phyloP scores from a whole-genome alignment of 306 rosid species.

The Prunus davidiana region DNA sequence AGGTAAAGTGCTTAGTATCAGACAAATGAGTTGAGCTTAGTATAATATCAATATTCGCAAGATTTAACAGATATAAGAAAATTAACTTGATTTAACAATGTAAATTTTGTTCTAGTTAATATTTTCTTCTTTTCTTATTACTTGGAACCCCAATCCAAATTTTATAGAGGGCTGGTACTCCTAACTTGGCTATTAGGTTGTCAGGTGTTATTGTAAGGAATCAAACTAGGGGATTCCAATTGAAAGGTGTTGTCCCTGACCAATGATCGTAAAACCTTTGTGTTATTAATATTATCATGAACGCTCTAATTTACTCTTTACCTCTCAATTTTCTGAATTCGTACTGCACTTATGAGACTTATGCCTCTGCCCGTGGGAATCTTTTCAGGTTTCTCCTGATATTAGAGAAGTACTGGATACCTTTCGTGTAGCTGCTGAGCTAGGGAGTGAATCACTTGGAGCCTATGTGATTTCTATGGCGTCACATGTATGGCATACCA shows the following conservation, averaged over 20 bases:
- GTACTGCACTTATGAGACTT: not conserved
- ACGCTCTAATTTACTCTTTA: not conserved
- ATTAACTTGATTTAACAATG: too few species aligned
- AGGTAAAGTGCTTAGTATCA: constrained; percentile 41
- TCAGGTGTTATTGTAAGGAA: too few species aligned
- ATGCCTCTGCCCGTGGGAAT: constrained; percentile 1
- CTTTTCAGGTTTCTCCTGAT: constrained; percentile 69
- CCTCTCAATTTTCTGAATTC: not conserved
- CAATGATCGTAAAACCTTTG: not conserved
- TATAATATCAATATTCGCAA: too few species aligned
- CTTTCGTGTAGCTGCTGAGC: constrained; percentile 79
- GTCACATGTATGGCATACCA: constrained; percentile 51
- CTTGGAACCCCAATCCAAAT: too few species aligned
- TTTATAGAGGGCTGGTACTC: too few species aligned
- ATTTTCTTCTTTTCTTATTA: too few species aligned
- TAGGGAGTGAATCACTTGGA: constrained; percentile 84
- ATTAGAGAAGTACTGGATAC: constrained; percentile 80
- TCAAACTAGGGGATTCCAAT: too few species aligned
- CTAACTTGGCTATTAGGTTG: too few species aligned
- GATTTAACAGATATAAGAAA: too few species aligned
- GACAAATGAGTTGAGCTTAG: not conserved
- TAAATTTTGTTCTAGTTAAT: too few species aligned
- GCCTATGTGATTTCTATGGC: constrained; percentile 99
- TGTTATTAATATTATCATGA: not conserved
- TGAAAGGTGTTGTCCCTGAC: too few species aligned